Conservation (phyloP, 2,329 filamentous ascomycete genomes). For the Sporothrix pallida region DNA sequence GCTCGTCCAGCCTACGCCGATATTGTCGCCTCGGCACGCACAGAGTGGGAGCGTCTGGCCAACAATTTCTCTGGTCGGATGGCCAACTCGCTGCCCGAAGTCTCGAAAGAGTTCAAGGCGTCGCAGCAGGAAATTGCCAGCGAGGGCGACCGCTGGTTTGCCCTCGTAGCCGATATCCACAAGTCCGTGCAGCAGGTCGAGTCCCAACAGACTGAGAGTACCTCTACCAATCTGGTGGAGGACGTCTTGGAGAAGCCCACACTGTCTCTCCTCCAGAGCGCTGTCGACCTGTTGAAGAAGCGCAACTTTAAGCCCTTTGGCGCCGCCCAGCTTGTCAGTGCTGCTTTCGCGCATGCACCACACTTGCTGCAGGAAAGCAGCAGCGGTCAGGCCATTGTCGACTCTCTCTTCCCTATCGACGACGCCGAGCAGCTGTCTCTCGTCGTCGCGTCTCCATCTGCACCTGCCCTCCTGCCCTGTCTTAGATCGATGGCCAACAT, state of each 20-base stretch:
- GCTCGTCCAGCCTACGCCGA: conserved; percentile 50
- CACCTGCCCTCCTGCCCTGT: conserved; percentile 67
- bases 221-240: conserved; percentile 33
- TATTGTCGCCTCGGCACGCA: conserved; percentile 56
- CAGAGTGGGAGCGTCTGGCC: conserved; percentile 68
- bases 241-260: conserved; percentile 41
- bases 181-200: conserved; percentile 27
- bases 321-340: conserved; percentile 55
- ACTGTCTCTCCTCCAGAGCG: conserved; percentile 43
- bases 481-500: conserved; percentile 62
- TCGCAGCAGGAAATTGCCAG: conserved; percentile 74
- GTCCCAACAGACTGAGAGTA: too few species aligned
- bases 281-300: conserved; percentile 52
- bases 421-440: conserved; percentile 60
- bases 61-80: conserved; percentile 68
- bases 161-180: conserved; percentile 58
- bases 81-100: conserved; percentile 77
- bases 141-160: conserved; percentile 71
- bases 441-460: conserved; percentile 72
- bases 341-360: conserved; percentile 50
- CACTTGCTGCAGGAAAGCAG: conserved; percentile 48
- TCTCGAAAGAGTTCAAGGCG: conserved; percentile 74
- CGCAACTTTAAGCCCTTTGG: conserved; percentile 65
- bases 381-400: conserved; percentile 46
- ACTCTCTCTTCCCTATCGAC: conserved; percentile 55